Percentiles rank a stretch among this genome's conserved stretches.
phyloP scores from a whole-genome alignment of 495 filamentous ascomycete genomes.

The Aspergillus haitiensis region DNA sequence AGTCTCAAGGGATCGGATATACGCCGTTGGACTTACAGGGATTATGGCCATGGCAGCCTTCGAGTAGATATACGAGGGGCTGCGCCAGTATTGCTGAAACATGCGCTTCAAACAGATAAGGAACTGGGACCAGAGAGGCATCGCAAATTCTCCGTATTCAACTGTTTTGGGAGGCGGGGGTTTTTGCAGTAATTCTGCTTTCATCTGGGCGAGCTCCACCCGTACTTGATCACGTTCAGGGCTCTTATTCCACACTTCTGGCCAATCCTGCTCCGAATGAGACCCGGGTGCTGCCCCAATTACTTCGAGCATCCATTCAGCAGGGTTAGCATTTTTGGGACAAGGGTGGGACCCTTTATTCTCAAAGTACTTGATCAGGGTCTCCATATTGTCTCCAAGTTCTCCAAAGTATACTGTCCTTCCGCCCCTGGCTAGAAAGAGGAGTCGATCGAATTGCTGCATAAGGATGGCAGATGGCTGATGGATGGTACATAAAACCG shows the following conservation, averaged over 20 bases:
- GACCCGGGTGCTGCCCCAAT: conserved; percentile 85
- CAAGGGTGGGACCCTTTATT: conserved; percentile 69
- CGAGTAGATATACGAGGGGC: conserved; percentile 81
- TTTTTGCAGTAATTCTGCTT: conserved; percentile 45
- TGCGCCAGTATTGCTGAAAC: conserved; percentile 90
- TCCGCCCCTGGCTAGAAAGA: conserved; percentile 78
- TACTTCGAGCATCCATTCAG: conserved; percentile 92
- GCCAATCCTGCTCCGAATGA: conserved; percentile 74
- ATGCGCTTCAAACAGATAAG: conserved; percentile 56
- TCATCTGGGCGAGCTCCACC: conserved; percentile 65
- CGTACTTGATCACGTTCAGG: conserved; percentile 65
- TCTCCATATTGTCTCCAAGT: conserved; percentile 70
- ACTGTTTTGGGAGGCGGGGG: conserved; percentile 40
- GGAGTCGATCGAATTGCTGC: conserved; percentile 82
- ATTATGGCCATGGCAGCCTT: conserved; percentile 56
- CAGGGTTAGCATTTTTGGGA: conserved; percentile 71
- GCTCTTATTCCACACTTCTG: conserved; percentile 70
- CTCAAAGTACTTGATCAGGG: conserved; percentile 75
- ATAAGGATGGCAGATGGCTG: conserved; percentile 90
- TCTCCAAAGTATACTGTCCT: conserved; percentile 83
- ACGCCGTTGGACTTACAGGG: conserved; percentile 26
- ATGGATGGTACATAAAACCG: conserved; percentile 90
- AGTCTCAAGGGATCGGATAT: not conserved
- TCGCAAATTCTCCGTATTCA: conserved; percentile 51
- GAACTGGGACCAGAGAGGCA: conserved; percentile 51